These are phyloP conservation scores for Irpex lacteus DNA, from an alignment of 1,284 basidiomycete species.

Conservation along the genomic window DNA sequence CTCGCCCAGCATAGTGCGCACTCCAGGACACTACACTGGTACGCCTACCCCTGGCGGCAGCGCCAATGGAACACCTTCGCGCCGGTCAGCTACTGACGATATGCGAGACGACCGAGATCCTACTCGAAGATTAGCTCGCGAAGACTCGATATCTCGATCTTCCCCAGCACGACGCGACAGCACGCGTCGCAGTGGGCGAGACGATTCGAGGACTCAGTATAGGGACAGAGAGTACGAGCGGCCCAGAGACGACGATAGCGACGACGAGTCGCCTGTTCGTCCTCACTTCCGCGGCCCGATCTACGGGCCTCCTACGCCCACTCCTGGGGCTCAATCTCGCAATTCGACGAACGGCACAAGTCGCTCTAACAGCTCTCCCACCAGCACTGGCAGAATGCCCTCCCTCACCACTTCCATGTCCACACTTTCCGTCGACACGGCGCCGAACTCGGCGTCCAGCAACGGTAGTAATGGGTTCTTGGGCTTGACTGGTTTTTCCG, in stretches of 20 bases:
- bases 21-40: slow-evolving; percentile 50
- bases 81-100: slow-evolving; percentile 5
- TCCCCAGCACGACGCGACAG: slow-evolving; percentile 6
- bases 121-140: not conserved
- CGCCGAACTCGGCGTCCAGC: slow-evolving; percentile 27
- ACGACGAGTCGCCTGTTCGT: slow-evolving; percentile 16
- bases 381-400: slow-evolving; percentile 16
- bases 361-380: slow-evolving; percentile 10
- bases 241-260: not conserved
- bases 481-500: slow-evolving; percentile 36
- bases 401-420: slow-evolving; percentile 12
- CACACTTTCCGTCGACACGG: slow-evolving; percentile 14
- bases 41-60: slow-evolving; percentile 12
- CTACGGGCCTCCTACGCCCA: slow-evolving; percentile 21
- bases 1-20: slow-evolving; percentile 60
- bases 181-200: slow-evolving; percentile 3
- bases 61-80: slow-evolving; percentile 7
- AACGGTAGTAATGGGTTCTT: slow-evolving; percentile 6
- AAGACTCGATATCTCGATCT: not conserved
- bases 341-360: not conserved
- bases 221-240: slow-evolving; percentile 12
- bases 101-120: slow-evolving; percentile 3
- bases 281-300: slow-evolving; percentile 22
- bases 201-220: slow-evolving; percentile 8
- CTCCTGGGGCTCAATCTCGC: slow-evolving; percentile 4